Evolutionary conservation across 495 filamentous ascomycete species (phyloP).

Genomic region (Podospora fimiseda): DNA sequence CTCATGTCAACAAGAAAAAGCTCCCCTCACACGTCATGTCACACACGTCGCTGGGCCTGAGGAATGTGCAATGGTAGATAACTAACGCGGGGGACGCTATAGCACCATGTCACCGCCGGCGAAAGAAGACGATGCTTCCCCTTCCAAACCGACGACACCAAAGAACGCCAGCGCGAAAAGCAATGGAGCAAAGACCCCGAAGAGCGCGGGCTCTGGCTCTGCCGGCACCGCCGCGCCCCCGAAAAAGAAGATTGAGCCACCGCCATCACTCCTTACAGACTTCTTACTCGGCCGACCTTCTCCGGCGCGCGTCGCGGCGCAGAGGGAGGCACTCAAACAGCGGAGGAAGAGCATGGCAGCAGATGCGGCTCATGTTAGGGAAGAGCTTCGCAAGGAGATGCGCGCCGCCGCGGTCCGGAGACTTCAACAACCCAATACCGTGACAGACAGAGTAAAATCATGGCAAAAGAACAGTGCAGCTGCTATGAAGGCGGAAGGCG

Average conservation of each 20-base stretch:
- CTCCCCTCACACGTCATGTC: constrained; percentile 8
- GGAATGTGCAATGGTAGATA: constrained; percentile 16
- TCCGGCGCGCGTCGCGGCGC: constrained; percentile 36
- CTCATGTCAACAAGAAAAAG: constrained; percentile 6
- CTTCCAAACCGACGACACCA: constrained; percentile 24
- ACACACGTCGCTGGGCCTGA: neutral
- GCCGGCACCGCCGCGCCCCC: constrained; percentile 19
- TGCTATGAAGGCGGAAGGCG: constrained; percentile 36
- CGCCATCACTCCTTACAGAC: constrained; percentile 44
- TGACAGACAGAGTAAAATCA: constrained; percentile 62
- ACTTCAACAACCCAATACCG: constrained; percentile 45
- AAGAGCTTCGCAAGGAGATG: constrained; percentile 44
- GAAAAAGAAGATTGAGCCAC: constrained; percentile 38
- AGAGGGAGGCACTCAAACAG: constrained; percentile 32
- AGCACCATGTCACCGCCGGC: constrained; percentile 29
- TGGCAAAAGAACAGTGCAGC: constrained; percentile 68
- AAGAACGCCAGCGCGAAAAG: constrained; percentile 18
- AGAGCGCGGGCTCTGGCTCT: constrained; percentile 30
- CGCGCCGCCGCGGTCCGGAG: constrained; percentile 39
- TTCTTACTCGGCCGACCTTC: constrained; percentile 50
- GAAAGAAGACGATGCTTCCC: constrained; percentile 18
- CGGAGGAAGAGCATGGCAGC: constrained; percentile 36
- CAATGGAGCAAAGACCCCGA: constrained; percentile 27
- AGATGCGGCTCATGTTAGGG: constrained; percentile 34
- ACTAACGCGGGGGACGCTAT: constrained; percentile 3